Evolutionary conservation across 805 yeast genomes (phyloP).

Genomic region (Yarrowia osloensis): DNA sequence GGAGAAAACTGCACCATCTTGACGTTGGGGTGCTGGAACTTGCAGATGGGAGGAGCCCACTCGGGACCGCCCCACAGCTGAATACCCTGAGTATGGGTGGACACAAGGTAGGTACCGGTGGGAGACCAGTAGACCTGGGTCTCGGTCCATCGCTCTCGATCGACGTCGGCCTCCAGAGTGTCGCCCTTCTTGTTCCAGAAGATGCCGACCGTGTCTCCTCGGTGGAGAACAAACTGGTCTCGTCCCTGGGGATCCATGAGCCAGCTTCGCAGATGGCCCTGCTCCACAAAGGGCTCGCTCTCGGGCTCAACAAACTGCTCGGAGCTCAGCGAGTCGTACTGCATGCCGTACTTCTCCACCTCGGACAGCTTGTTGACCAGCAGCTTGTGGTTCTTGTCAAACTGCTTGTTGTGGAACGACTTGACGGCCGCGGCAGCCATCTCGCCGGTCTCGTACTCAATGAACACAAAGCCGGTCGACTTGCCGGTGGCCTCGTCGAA

Average conservation of each 20-base stretch:
- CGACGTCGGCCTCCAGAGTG: slow-evolving; percentile 73
- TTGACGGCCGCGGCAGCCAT: slow-evolving; percentile 78
- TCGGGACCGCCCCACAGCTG: slow-evolving; percentile 88
- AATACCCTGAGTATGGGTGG: slow-evolving; percentile 91
- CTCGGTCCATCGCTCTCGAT: slow-evolving; percentile 83
- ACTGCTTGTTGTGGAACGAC: slow-evolving; percentile 80
- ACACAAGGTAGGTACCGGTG: slow-evolving; percentile 82
- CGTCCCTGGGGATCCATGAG: slow-evolving; percentile 83
- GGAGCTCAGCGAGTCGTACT: slow-evolving; percentile 51
- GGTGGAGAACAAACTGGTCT: slow-evolving; percentile 84
- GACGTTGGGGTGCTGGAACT: slow-evolving; percentile 84
- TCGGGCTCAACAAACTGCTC: slow-evolving; percentile 68
- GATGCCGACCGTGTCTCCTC: slow-evolving; percentile 76
- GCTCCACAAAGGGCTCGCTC: slow-evolving; percentile 68
- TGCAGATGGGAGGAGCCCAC: slow-evolving; percentile 41
- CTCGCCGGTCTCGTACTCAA: slow-evolving; percentile 69
- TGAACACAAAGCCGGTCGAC: slow-evolving; percentile 79
- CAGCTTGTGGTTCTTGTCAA: slow-evolving; percentile 90
- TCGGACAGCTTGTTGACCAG: slow-evolving; percentile 80
- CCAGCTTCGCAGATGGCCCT: slow-evolving; percentile 88
- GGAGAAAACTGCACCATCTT: slow-evolving; percentile 91
- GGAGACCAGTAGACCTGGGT: slow-evolving; percentile 90
- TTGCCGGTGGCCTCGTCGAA: slow-evolving; percentile 57
- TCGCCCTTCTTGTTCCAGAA: slow-evolving; percentile 79
- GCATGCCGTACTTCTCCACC: slow-evolving; percentile 74